Evolutionary conservation across 805 yeast genomes (phyloP), one percentile per base, ranked within the genome.

Genomic region (Candida multigemmis): DNA sequence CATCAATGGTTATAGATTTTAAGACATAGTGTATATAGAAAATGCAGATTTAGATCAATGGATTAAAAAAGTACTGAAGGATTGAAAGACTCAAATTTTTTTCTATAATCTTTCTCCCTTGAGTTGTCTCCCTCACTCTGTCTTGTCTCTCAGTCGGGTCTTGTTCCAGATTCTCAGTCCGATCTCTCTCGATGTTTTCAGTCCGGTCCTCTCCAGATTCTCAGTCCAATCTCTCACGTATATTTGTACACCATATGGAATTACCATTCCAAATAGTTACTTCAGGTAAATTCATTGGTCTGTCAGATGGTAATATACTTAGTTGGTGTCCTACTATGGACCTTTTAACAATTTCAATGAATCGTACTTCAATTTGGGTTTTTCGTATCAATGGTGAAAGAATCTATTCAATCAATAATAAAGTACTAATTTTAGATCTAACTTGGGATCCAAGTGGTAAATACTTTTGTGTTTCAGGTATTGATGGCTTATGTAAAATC

Each of bases 1-100:
- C 95, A 1, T 77, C 85, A 19, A 66, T 84, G 26, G 77, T 79
- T 18, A 74, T 86, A 24, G 56, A 60, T 40, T 50, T 61, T 35
- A 48, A 41, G 26, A 37, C 25, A 15, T 42, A 34, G 22, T 20
- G 16, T 9, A n/a, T n/a, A n/a, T n/a, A n/a, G n/a, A n/a, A n/a
- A n/a, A n/a, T n/a, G n/a, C n/a, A n/a, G n/a, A n/a, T n/a, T n/a
- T n/a, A n/a, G n/a, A n/a, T n/a, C n/a, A n/a, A n/a, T n/a, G n/a
- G n/a, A n/a, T n/a, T n/a, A n/a, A n/a, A n/a, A n/a, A n/a, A n/a
- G n/a, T n/a, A n/a, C n/a, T n/a, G n/a, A n/a, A n/a, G n/a, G n/a
- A n/a, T n/a, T n/a, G n/a, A n/a, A n/a, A n/a, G n/a, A n/a, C n/a
- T n/a, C n/a, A n/a, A n/a, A n/a, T n/a, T n/a, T n/a, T n/a, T n/a